Conservation (phyloP, 2,329 filamentous ascomycete species). For the Dactylonectria macrodidyma region DNA sequence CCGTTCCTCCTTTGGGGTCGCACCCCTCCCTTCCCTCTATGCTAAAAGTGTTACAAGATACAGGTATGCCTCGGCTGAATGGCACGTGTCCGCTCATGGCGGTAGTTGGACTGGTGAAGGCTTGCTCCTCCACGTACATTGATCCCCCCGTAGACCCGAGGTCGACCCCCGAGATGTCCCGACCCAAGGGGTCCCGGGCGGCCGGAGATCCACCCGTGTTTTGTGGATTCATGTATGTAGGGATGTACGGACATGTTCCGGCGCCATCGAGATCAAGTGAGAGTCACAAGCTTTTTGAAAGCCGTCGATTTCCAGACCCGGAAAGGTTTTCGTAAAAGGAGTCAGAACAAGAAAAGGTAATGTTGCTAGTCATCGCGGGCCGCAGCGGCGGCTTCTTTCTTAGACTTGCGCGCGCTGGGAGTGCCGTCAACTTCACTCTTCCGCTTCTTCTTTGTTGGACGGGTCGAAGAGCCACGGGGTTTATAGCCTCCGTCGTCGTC, state of each 20-base stretch:
- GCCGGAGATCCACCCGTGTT: constrained; percentile 43
- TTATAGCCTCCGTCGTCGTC: constrained; percentile 74
- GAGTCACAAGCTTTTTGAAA: constrained; percentile 18
- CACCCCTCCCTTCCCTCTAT: constrained; percentile 1
- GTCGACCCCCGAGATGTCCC: constrained; percentile 40
- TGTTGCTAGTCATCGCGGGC: constrained; percentile 50
- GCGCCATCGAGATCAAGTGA: constrained; percentile 27
- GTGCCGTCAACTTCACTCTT: constrained; percentile 66
- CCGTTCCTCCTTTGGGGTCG: neutral
- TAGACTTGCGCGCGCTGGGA: constrained; percentile 53
- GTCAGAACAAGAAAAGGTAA: neutral
- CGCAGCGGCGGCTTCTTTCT: constrained; percentile 51
- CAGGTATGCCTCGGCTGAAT: constrained; percentile 43
- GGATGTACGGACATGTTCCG: constrained; percentile 36
- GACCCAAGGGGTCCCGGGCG: constrained; percentile 41
- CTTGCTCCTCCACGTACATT: neutral
- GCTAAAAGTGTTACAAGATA: constrained; percentile 23
- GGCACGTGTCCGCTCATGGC: constrained; percentile 30
- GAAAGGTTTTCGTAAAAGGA: neutral
- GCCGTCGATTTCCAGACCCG: constrained; percentile 2
- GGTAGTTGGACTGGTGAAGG: neutral
- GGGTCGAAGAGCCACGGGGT: constrained; percentile 68
- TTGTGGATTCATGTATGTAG: constrained; percentile 35
- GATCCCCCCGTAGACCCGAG: constrained; percentile 37
- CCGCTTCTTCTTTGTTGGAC: constrained; percentile 71